A percentile compares a stretch with the other conserved stretches of the same genome.
Evolutionary conservation across 164 flowering plant species (phyloP).

Genomic region (Tinospora cordifolia): DNA sequence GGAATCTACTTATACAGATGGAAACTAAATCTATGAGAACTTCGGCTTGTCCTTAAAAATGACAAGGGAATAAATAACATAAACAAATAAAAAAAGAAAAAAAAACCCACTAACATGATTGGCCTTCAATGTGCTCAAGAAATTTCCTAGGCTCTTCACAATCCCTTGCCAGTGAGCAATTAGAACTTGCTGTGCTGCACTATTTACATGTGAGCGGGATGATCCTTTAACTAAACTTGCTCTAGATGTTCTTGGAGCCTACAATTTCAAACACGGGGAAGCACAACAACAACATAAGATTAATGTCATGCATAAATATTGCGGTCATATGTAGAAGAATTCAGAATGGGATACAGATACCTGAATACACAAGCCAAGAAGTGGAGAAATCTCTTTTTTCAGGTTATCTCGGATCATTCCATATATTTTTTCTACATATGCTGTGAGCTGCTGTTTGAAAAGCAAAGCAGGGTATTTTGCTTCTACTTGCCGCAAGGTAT

Average conservation of each 20-base stretch:
- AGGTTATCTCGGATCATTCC: conserved; percentile 98
- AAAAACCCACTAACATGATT: conserved; percentile 58
- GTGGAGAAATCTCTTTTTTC: conserved; percentile 95
- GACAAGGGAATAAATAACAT: conserved; percentile 4
- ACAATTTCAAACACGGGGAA: conserved; percentile 8
- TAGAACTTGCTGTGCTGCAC: conserved; percentile 83
- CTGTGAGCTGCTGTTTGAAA: conserved; percentile 98
- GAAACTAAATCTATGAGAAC: neutral
- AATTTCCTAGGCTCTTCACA: conserved; percentile 83
- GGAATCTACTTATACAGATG: neutral
- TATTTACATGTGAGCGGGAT: conserved; percentile 67
- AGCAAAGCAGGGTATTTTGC: conserved; percentile 98
- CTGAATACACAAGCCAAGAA: conserved; percentile 96
- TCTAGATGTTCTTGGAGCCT: conserved; percentile 99
- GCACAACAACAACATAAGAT: neutral
- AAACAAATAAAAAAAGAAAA: conserved; percentile 3
- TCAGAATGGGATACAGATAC: conserved; percentile 25
- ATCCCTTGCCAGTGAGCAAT: conserved; percentile 99
- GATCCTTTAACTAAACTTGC: conserved; percentile 97
- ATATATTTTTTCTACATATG: conserved; percentile 95
- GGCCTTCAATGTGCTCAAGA: conserved; percentile 68
- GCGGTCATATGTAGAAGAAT: neutral
- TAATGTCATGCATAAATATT: neutral
- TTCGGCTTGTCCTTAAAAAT: too few relatives aligned
- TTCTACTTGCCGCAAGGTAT: conserved; percentile 79